Conservation (phyloP, 768 basidiomycete species). For the Russula sp. region DNA sequence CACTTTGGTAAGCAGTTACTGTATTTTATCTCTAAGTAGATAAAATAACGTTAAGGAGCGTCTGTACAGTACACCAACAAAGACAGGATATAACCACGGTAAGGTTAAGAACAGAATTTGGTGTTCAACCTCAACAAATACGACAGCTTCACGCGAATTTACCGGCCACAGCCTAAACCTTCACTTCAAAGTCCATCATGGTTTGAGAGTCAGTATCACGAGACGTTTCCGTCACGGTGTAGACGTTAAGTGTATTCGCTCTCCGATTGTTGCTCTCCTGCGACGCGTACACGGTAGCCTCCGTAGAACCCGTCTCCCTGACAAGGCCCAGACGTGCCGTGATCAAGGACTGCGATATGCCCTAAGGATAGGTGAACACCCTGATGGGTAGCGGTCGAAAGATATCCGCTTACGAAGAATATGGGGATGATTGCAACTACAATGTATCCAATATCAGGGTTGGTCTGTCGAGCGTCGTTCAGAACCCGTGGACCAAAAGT, state of each 20-base stretch:
- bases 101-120: too few relatives aligned
- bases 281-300: not conserved
- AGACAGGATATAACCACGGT: too few relatives aligned
- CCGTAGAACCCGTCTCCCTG: not conserved
- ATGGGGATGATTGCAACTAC: constrained; percentile 5
- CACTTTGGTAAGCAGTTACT: too few relatives aligned
- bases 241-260: not conserved
- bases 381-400: not conserved
- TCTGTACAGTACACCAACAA: not conserved
- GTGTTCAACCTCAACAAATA: not conserved
- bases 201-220: not conserved
- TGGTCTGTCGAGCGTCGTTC: not conserved
- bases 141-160: not conserved
- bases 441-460: constrained; percentile 1
- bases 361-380: constrained; percentile 12
- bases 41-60: too few relatives aligned
- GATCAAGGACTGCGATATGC: constrained; percentile 28
- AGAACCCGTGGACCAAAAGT: not conserved
- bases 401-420: constrained; percentile 12
- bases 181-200: not conserved
- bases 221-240: not conserved
- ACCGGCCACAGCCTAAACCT: not conserved
- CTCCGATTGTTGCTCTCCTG: not conserved
- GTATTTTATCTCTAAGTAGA: too few relatives aligned
- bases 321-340: constrained; percentile 25